Conservation (phyloP, 257 asterid species). For the Phtheirospermum japonicum region DNA sequence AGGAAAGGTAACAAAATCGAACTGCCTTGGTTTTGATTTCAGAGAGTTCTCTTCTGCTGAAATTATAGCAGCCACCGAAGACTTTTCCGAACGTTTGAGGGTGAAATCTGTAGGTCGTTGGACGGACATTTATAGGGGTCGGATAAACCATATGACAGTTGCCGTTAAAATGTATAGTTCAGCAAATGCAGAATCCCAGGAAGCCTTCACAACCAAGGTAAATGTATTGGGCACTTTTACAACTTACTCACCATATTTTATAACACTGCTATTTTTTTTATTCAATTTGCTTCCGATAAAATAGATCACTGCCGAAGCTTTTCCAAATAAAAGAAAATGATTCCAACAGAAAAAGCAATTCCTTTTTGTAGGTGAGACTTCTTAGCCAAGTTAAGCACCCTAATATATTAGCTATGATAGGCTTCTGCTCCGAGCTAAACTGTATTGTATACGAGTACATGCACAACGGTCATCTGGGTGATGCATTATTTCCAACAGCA, state of each 20-base stretch:
- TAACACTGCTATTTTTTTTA: no score
- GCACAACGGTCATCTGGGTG: slow-evolving; percentile 56
- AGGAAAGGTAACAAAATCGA: slow-evolving; percentile 32
- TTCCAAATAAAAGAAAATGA: neutral
- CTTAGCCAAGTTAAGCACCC: slow-evolving; percentile 54
- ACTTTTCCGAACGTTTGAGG: slow-evolving; percentile 47
- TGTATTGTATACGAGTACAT: slow-evolving; percentile 59
- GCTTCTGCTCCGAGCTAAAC: slow-evolving; percentile 59
- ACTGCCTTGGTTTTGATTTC: slow-evolving; percentile 33
- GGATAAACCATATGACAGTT: slow-evolving; percentile 41
- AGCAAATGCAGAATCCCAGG: slow-evolving; percentile 26
- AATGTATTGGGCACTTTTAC: neutral
- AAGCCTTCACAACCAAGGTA: slow-evolving; percentile 49
- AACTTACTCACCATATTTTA: no score
- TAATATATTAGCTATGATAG: slow-evolving; percentile 50
- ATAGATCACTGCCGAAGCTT: no score
- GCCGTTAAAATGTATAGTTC: slow-evolving; percentile 45
- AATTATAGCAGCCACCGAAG: slow-evolving; percentile 54
- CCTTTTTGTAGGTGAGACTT: slow-evolving; percentile 47
- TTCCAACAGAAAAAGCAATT: slow-evolving; percentile 14
- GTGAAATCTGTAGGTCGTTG: slow-evolving; percentile 44
- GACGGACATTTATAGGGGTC: slow-evolving; percentile 51
- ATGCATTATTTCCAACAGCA: slow-evolving; percentile 43
- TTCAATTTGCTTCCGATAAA: neutral
- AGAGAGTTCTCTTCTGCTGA: slow-evolving; percentile 58